Evolutionary conservation across 768 basidiomycete species (phyloP).

Genomic region (Panaeolus papilionaceus): DNA sequence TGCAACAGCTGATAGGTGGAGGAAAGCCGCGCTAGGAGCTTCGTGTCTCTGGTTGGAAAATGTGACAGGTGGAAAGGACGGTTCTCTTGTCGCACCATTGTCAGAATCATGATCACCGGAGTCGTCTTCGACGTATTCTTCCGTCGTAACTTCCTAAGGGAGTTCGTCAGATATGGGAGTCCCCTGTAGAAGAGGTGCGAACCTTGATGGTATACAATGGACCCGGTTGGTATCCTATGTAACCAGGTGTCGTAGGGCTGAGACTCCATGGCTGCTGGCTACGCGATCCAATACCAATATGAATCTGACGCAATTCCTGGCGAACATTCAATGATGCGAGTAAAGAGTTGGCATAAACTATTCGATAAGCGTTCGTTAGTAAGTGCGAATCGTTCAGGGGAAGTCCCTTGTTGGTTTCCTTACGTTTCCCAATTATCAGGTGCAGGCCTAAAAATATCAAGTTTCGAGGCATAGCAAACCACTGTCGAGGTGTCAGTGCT

Average conservation of each 20-base stretch:
- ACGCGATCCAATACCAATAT: background rate
- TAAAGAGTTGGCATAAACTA: slow-evolving; percentile 9
- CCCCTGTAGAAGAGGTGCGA: background rate
- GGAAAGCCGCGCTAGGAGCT: background rate
- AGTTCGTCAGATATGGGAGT: background rate
- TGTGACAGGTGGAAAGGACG: background rate
- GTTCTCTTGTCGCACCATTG: background rate
- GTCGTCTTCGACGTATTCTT: background rate
- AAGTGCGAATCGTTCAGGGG: background rate
- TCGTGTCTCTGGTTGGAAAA: slow-evolving; percentile 1
- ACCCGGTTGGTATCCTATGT: slow-evolving; percentile 1
- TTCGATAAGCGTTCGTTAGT: background rate
- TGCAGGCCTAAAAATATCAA: slow-evolving; percentile 1
- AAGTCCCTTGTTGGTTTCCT: background rate
- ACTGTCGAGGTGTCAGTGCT: background rate
- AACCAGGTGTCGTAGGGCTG: background rate
- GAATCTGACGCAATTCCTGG: background rate
- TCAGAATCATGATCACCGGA: background rate
- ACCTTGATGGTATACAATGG: slow-evolving; percentile 9
- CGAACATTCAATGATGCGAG: background rate
- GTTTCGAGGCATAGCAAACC: slow-evolving; percentile 2
- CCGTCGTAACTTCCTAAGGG: background rate
- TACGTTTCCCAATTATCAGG: background rate
- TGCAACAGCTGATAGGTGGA: background rate
- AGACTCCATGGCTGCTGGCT: background rate